A percentile compares a stretch with the other conserved stretches of the same genome.
These are phyloP conservation scores for Chamaecrista fasciculata DNA, from an alignment of 306 rosid species.

Conservation along the genomic window DNA sequence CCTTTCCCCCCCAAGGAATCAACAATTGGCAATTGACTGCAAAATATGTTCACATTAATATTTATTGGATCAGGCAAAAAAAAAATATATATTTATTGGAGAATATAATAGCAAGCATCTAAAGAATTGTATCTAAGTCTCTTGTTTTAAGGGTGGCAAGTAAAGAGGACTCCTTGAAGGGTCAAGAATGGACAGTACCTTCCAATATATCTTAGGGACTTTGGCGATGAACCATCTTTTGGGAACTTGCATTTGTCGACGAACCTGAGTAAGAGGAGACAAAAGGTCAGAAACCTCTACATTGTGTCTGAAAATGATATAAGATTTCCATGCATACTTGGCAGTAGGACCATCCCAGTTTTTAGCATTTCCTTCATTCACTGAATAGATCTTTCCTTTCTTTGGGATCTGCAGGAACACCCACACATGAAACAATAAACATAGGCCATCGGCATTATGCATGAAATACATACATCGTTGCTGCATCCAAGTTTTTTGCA, in stretches of 20 bases:
- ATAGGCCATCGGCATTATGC: not conserved
- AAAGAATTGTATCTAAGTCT: no score
- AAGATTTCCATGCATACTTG: conserved; percentile 44
- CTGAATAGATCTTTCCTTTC: conserved; percentile 93
- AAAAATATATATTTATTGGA: no score
- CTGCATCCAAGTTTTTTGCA: not conserved
- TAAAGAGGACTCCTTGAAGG: not conserved
- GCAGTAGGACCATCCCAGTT: conserved; percentile 95
- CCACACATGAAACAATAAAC: conserved; percentile 19
- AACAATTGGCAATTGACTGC: no score
- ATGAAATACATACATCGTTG: not conserved
- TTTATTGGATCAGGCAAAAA: no score
- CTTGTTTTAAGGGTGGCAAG: not conserved
- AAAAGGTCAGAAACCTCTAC: conserved; percentile 19
- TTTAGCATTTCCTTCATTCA: conserved; percentile 97
- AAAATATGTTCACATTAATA: no score
- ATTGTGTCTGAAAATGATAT: not conserved
- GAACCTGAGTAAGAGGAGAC: conserved; percentile 43
- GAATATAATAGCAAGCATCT: no score
- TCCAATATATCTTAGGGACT: conserved; percentile 95
- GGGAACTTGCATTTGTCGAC: conserved; percentile 94
- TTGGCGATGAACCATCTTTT: conserved; percentile 76
- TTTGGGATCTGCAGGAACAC: conserved; percentile 63
- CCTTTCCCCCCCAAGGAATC: no score
- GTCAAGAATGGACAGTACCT: conserved; percentile 52